Evolutionary conservation across 192 early-diverging fungal genomes (phyloP).

Genomic region (Helicostylum pulchrum): DNA sequence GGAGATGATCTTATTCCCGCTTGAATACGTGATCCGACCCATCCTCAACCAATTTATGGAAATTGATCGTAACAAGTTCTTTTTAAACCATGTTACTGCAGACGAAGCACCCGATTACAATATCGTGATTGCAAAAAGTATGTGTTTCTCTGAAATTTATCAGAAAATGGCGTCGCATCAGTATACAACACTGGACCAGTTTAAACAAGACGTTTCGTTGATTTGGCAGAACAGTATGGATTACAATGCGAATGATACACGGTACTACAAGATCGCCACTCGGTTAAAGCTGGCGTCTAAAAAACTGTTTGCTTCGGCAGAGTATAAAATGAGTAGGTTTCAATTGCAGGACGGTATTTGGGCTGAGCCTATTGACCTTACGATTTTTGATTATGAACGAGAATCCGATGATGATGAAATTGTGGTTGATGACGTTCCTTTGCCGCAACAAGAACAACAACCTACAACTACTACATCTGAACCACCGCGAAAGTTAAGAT

Average conservation of each 20-base stretch:
- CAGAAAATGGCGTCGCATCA: slow-evolving; percentile 49
- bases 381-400: slow-evolving; percentile 47
- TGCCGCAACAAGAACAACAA: too few species aligned
- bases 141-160: slow-evolving; percentile 72
- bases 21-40: slow-evolving; percentile 61
- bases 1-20: slow-evolving; percentile 65
- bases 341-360: slow-evolving; percentile 11
- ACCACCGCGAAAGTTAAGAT: too few species aligned
- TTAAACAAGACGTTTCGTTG: slow-evolving; percentile 58
- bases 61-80: neutral
- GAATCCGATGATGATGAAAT: too few species aligned
- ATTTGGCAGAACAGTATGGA: slow-evolving; percentile 72
- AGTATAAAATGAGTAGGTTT: slow-evolving; percentile 40
- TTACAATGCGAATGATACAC: slow-evolving; percentile 70
- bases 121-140: slow-evolving; percentile 61
- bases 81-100: neutral
- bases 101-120: slow-evolving; percentile 64
- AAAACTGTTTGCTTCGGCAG: slow-evolving; percentile 38
- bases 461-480: too few species aligned
- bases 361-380: slow-evolving; percentile 41
- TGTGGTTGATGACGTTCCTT: too few species aligned
- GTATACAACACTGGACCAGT: slow-evolving; percentile 55
- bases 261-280: slow-evolving; percentile 60
- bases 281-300: slow-evolving; percentile 45
- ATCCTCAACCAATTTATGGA: slow-evolving; percentile 66